These are phyloP conservation scores for Fonsecaea monophora DNA, from an alignment of 2,329 filamentous ascomycete genomes.

Conservation along the genomic window DNA sequence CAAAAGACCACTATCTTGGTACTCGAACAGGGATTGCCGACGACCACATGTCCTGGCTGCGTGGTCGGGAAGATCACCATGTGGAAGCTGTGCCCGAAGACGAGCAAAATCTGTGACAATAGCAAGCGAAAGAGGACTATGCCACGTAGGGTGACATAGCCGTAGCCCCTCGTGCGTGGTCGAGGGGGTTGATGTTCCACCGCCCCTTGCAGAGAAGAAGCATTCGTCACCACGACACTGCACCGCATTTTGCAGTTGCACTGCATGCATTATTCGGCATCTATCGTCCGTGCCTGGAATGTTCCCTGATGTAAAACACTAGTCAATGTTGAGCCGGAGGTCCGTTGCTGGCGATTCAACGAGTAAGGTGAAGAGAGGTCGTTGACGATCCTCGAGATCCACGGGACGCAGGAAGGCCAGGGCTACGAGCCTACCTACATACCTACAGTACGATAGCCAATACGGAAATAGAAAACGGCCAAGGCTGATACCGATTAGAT, in stretches of 20 bases:
- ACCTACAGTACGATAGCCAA: background rate
- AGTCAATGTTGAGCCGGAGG: background rate
- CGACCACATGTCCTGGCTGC: background rate
- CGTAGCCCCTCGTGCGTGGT: background rate
- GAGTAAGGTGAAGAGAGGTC: background rate
- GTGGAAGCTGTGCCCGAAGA: conserved; percentile 27
- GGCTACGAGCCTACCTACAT: background rate
- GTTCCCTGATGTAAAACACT: background rate
- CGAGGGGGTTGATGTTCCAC: conserved; percentile 13
- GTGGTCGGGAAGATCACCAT: background rate
- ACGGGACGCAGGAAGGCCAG: background rate
- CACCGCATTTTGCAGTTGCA: background rate
- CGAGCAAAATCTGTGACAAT: conserved; percentile 29
- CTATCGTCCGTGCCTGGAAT: background rate
- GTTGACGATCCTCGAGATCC: background rate
- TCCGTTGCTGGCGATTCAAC: background rate
- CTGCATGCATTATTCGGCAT: background rate
- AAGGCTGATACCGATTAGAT: conserved; percentile 5
- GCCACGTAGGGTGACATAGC: background rate
- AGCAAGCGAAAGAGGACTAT: background rate
- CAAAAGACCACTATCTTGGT: background rate
- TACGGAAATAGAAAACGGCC: background rate
- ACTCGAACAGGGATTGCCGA: background rate
- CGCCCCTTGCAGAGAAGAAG: conserved; percentile 27
- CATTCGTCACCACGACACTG: background rate